Evolutionary conservation across 2,329 filamentous ascomycete genomes (phyloP).

Genomic region (Penicillium sp.): DNA sequence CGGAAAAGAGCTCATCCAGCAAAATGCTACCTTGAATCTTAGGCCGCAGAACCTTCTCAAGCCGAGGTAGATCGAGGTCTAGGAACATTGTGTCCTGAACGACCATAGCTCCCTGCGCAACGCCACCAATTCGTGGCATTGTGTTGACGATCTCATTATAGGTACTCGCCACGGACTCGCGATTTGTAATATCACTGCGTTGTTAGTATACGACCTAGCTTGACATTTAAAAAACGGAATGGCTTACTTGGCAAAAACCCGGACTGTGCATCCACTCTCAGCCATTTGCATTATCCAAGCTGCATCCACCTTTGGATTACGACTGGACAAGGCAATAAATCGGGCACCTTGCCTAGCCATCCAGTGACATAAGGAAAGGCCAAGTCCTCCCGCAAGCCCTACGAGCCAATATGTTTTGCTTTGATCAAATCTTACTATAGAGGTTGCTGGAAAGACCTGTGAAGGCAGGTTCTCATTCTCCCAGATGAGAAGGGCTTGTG

Average conservation of each 20-base stretch:
- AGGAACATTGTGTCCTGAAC: conserved; percentile 32
- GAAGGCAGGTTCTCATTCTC: conserved; percentile 6
- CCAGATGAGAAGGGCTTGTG: conserved; percentile 16
- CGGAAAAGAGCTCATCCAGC: conserved; percentile 21
- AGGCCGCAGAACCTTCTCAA: conserved; percentile 34
- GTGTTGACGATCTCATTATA: conserved; percentile 24
- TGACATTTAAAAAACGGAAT: background rate
- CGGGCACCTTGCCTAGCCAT: conserved; percentile 30
- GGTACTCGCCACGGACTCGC: conserved; percentile 23
- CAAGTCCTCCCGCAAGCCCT: conserved; percentile 29
- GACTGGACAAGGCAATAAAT: conserved; percentile 30
- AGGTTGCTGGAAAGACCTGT: conserved; percentile 19
- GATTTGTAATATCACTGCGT: conserved; percentile 20
- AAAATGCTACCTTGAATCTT: conserved; percentile 32
- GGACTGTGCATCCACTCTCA: conserved; percentile 17
- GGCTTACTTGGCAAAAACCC: conserved; percentile 18
- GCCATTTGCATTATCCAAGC: conserved; percentile 23
- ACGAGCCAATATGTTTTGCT: conserved; percentile 36
- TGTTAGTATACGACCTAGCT: background rate
- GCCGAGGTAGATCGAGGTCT: conserved; percentile 17
- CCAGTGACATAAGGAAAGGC: conserved; percentile 29
- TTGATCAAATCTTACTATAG: conserved; percentile 19
- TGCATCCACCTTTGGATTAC: conserved; percentile 27
- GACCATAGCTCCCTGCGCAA: conserved; percentile 38
- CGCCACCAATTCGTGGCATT: conserved; percentile 40